Evolutionary conservation across 768 basidiomycete genomes (phyloP), one percentile per base, ranked within the genome.

Genomic region (Hydnomerulius pinastri): DNA sequence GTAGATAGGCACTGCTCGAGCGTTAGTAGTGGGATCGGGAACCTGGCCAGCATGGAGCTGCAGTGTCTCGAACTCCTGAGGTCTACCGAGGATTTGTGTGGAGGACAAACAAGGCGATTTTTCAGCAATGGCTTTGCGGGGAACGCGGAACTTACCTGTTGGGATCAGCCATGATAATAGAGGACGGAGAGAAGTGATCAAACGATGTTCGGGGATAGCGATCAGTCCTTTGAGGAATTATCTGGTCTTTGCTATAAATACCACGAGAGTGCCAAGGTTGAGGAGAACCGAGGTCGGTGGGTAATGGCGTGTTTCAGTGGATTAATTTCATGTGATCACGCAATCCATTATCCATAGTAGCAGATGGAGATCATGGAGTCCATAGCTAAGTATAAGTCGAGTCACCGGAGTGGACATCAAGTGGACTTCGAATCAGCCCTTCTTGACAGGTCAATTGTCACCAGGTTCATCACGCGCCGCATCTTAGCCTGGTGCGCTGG

Each of bases 1-100:
- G 40, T 84, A 85, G 58, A 86, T 86, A 0, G 85, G 84, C 2
- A 79, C 79, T 1, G 85, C 85, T 10, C 82, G 75, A 1, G 84
- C 80, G 33, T 80, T 80, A 10, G 81, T 81, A 4, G 78, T 62
- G 0, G 77, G 70, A 58, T 82, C 82, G 2, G 73, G 69, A 4
- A 65, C 66, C 46, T 82, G 79, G 2, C 84, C 85, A 4, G 81
- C 84, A 51, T 86, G 84, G 12, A 86, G 68, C 66, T 85, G 79
- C 17, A 83, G 60, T 1, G 83, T 85, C 57, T 85, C 82, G 54
- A 84, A 85, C 54, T 82, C 78, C 25, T 77, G 77, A 1, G 64
- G 63, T 53, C 73, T 69, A 24, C 1, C 17, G 28, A 15, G 15
- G 25, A 4, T n/a, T 11, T 9, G 3, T 4, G 32, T 12, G 13